These are phyloP conservation scores for Xylariales sp. DNA, from an alignment of 2,329 filamentous ascomycete genomes.

Conservation along the genomic window DNA sequence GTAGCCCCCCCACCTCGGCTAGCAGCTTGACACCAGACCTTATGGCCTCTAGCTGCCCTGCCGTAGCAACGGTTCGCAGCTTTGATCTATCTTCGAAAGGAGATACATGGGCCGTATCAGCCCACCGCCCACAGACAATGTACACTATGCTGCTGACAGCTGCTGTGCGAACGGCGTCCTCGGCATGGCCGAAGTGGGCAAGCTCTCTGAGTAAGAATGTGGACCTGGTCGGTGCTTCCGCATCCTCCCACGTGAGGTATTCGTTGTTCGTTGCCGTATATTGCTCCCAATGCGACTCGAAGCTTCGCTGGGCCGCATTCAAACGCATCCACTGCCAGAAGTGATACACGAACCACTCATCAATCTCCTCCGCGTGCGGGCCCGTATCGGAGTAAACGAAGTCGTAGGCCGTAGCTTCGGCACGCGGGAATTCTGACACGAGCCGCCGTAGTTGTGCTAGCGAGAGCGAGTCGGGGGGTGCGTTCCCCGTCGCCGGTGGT, in stretches of 20 bases:
- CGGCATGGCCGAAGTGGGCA: constrained; percentile 35
- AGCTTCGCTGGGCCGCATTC: constrained; percentile 69
- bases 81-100: constrained; percentile 37
- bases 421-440: constrained; percentile 67
- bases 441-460: constrained; percentile 69
- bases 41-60: constrained; percentile 56
- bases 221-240: constrained; percentile 48
- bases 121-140: constrained; percentile 66
- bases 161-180: constrained; percentile 44
- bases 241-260: constrained; percentile 61
- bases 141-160: constrained; percentile 56
- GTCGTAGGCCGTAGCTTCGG: constrained; percentile 73
- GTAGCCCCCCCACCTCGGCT: constrained; percentile 45
- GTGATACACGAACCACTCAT: constrained; percentile 96
- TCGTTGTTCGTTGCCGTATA: constrained; percentile 37
- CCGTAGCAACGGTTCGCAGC: constrained; percentile 42
- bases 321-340: constrained; percentile 80
- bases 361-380: constrained; percentile 78
- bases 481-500: constrained; percentile 21
- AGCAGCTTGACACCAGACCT: constrained; percentile 48
- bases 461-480: constrained; percentile 65
- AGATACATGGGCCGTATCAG: constrained; percentile 53
- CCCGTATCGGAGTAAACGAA: constrained; percentile 75
- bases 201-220: constrained; percentile 56
- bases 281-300: constrained; percentile 70